Base-by-base conservation (phyloP, 2,329 filamentous ascomycete species). In the Aspergillus oerlinghausenensis region DNA sequence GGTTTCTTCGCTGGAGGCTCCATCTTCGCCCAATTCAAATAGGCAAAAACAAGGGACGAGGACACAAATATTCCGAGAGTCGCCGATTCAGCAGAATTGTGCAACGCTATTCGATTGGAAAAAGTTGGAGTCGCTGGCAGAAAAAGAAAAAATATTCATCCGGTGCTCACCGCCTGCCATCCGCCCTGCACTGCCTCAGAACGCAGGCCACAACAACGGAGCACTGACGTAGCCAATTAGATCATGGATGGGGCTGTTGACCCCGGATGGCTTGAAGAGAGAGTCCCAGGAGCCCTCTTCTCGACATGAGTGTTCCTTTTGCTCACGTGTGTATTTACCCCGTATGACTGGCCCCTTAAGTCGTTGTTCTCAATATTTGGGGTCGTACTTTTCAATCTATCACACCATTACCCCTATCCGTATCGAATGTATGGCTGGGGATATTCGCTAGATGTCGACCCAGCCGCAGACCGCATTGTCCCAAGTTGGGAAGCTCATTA, bases 401-500 rank as follows among this genome's bases (percentile, higher is more conserved):
- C 35, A 55, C 29, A 42, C 50, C 26, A 47, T 60, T 54, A 26
- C 28, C 51, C 50, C 55, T 61, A 50, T 60, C 63, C 58, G 60
- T 60, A 58, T 64, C 64, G 56, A 62, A 64, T 68, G 63, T 67
- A 72, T 73, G 70, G 66, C 63, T 59, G 67, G 66, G 64, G 66
- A 66, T 63, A 69, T 71, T 63, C 64, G 65, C 65, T 73, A 75
- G 66, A 76, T 76, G 73, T 73, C 73, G 67, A 71, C 70, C 57
- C 66, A 70, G 68, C 67, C 71, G 63, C 67, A 69, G 55, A 68
- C 67, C 60, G 65, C 69, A 55, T 67, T 73, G 60, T 67, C 73
- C 65, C 68, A 76, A 54, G 71, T 74, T 54, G 76, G 76, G 67
- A 75, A 73, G 65, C 73, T 78, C 55, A 71, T 79, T 65, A 79